Percentiles rank a stretch among this genome's conserved stretches.
phyloP scores from a whole-genome alignment of 441 rosid genomes.

The Erodium chrysanthum region DNA sequence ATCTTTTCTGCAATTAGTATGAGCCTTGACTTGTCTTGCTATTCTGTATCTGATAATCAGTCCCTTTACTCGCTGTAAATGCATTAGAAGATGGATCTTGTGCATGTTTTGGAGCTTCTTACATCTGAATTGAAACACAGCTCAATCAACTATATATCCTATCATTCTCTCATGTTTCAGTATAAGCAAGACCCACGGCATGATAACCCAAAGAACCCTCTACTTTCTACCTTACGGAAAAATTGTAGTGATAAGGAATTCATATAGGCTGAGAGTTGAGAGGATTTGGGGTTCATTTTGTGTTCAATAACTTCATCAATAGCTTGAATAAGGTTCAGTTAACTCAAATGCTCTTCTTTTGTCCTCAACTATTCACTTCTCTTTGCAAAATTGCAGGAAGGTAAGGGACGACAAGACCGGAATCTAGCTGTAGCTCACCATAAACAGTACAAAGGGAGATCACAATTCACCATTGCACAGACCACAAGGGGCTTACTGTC shows the following conservation, averaged over 20 bases:
- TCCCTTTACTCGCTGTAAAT: background rate
- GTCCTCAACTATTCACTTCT: background rate
- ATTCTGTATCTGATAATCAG: background rate
- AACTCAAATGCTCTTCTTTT: background rate
- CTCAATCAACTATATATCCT: background rate
- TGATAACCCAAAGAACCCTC: background rate
- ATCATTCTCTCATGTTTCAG: background rate
- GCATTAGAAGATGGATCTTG: no score
- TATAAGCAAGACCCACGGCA: background rate
- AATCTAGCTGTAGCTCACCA: constrained; percentile 79
- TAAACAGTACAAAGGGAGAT: constrained; percentile 50
- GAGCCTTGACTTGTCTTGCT: background rate
- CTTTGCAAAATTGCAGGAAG: constrained; percentile 53
- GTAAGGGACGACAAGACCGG: constrained; percentile 70
- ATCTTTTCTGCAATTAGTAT: background rate
- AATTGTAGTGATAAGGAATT: background rate
- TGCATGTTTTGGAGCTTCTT: no score
- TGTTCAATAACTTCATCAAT: no score
- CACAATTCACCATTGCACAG: constrained; percentile 59
- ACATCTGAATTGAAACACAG: no score
- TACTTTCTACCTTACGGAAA: background rate
- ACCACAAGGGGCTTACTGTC: constrained; percentile 49
- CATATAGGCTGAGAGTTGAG: background rate
- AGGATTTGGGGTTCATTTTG: background rate
- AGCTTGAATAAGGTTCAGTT: background rate